Percentiles rank a stretch among this genome's conserved stretches.
Conservation (phyloP, 495 filamentous ascomycete species). For the Platismatia glauca region DNA sequence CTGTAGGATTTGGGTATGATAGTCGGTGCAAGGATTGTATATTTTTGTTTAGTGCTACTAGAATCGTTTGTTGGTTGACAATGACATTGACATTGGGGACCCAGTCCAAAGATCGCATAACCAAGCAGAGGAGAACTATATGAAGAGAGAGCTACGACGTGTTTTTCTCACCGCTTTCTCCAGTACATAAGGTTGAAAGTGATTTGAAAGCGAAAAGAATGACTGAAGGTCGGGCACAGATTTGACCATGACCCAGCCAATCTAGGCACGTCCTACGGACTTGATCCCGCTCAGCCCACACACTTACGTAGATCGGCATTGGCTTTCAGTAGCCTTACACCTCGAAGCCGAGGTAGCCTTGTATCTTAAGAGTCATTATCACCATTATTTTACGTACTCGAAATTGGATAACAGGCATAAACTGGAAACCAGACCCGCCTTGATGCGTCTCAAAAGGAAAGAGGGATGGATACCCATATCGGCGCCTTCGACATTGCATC, state of each 20-base stretch:
- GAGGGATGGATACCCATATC: neutral
- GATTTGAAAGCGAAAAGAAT: neutral
- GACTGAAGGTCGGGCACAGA: neutral
- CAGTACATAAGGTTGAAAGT: neutral
- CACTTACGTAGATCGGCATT: neutral
- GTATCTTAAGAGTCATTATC: neutral
- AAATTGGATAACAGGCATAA: neutral
- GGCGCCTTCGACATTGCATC: neutral
- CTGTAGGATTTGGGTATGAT: neutral
- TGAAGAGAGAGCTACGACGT: no score
- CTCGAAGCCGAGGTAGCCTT: neutral
- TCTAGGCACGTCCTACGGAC: neutral
- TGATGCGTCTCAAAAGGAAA: neutral
- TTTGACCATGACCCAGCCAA: neutral
- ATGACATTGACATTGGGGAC: neutral
- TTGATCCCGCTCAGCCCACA: neutral
- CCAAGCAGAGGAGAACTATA: neutral
- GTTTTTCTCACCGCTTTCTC: neutral
- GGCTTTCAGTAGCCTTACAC: neutral
- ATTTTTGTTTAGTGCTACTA: neutral
- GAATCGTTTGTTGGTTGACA: neutral
- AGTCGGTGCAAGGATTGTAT: neutral
- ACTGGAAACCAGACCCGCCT: neutral
- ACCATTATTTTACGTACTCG: neutral
- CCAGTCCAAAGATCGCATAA: neutral